Base-by-base conservation (phyloP, 257 asterid species). In the Fraxinus quadrangulata region DNA sequence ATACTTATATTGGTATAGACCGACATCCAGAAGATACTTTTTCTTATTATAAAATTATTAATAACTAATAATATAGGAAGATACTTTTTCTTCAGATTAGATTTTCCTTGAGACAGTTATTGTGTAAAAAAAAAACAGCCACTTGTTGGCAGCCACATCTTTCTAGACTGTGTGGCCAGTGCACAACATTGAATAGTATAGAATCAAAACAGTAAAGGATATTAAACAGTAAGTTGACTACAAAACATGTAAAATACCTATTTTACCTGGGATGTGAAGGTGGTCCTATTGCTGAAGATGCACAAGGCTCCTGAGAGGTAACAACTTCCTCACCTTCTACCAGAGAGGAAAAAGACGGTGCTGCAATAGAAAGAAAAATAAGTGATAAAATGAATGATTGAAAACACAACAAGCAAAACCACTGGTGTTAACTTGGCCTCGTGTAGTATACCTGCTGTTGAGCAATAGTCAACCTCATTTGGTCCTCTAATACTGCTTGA, bases 241-340 rank as follows among this genome's bases (percentile, higher is more conserved):
- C 3, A 34, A 8, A 1, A 59, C 51, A 42, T 74, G 47, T 5
- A 24, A 1, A 4, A 34, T 81, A 96, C 99, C 99, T 93, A 79
- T 87, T 88, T 80, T 89, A 96, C 85, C 98, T 86, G 74, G 78
- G 86, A 81, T 84, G 91, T 28, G 74, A 84, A 72, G 82, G 80
- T 21, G 88, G 94, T 82, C 96, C 86, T 28, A 73, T 59, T 42
- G 81, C 75, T 56, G 90, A 75, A 56, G 87, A 83, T 61, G 86
- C 72, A 83, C 71, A 72, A 12, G 85, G 74, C 77, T 91, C 95
- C 67, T 86, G 89, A 61, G 88, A 82, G 74, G 88, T 71, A 71
- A 80, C 86, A 75, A 82, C 81, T 67, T 89, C 98, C 79, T 89
- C 96, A 79, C 88, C 84, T 78, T 88, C 98, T 40, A 89, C 74